Base-by-base conservation (phyloP, 257 asterid genomes). In the Anisodus tanguticus region DNA sequence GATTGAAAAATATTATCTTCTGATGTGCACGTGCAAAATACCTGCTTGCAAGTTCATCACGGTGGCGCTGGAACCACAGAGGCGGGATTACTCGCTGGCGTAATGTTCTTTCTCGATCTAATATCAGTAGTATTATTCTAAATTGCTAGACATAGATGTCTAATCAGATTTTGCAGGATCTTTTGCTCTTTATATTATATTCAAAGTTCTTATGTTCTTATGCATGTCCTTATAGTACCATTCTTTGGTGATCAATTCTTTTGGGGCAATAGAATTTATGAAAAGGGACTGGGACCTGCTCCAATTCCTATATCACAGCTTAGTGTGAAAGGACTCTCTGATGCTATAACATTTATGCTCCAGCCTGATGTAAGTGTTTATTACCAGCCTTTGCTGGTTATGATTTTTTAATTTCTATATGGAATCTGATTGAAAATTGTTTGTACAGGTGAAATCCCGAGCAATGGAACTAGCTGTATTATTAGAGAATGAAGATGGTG, bases 31-130 rank as follows among this genome's bases (percentile, higher is more conserved):
- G 10, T 80, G 47, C 45, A 6, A 66, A 85, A 64, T 81, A 86
- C 41, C 69, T 82, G 82, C 63, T 13, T 88, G 83, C 87, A 97
- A 98, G 95, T 97, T 89, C 99, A 96, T 87, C 99, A 96, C 10
- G 99, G 99, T 54, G 99, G 99, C 68, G 98, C 99, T 88, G 99
- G 99, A 85, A 97, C 99, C 71, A 97, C 99, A 62, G 98, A 98
- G 17, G 90, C 95, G 3, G 99, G 99, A 84, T 90, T 97, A 77
- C 91, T 89, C 88, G 96, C 99, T 31, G 99, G 98, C 97, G 98
- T 97, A 93, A 84, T 53, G 35, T 64, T 80, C 80, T 55, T 76
- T 13, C 2, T 15, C 51, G 8, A 45, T 55, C 45, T 84, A 47
- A 11, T 6, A 60, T 47, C 81, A 8, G 1, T 81, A n/a, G 64